These are phyloP conservation scores for Fusarium sp. DNA, from an alignment of 2,329 filamentous ascomycete species.

Conservation along the genomic window DNA sequence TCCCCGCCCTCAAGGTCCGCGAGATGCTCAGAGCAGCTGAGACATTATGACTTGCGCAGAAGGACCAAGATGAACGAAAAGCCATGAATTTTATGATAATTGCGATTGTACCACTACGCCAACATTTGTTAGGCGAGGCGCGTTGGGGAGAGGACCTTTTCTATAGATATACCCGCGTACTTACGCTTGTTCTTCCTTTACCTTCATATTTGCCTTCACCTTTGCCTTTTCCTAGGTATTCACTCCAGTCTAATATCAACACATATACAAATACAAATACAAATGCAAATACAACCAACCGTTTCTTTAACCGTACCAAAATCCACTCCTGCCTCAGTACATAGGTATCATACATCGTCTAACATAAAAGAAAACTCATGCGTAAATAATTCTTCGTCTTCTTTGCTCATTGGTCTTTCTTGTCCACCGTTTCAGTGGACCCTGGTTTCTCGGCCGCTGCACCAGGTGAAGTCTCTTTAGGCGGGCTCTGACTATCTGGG, in stretches of 20 bases:
- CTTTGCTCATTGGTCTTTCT: constrained; percentile 35
- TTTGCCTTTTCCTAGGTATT: neutral
- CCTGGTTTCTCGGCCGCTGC: constrained; percentile 16
- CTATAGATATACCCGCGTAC: constrained; percentile 41
- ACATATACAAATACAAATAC: neutral
- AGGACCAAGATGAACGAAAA: neutral
- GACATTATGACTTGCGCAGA: constrained; percentile 37
- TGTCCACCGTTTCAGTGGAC: constrained; percentile 13
- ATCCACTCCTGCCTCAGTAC: constrained; percentile 13
- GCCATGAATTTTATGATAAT: constrained; percentile 21
- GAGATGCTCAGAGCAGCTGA: constrained; percentile 27
- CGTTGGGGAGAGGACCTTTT: constrained; percentile 36
- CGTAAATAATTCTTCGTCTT: neutral
- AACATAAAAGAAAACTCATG: constrained; percentile 13
- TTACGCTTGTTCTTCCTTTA: constrained; percentile 26
- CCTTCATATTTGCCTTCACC: constrained; percentile 25
- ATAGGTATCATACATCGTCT: constrained; percentile 41
- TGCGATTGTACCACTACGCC: constrained; percentile 27
- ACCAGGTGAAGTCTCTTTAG: constrained; percentile 23
- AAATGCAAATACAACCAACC: constrained; percentile 26
- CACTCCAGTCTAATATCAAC: constrained; percentile 20
- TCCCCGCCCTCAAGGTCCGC: constrained; percentile 37
- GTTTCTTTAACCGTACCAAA: constrained; percentile 1
- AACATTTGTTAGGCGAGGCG: constrained; percentile 12
- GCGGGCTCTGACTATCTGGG: constrained; percentile 37